Percentiles rank a stretch among this genome's conserved stretches.
phyloP scores from a whole-genome alignment of 2,329 filamentous ascomycete species.

The Tympanopsis confertula region DNA sequence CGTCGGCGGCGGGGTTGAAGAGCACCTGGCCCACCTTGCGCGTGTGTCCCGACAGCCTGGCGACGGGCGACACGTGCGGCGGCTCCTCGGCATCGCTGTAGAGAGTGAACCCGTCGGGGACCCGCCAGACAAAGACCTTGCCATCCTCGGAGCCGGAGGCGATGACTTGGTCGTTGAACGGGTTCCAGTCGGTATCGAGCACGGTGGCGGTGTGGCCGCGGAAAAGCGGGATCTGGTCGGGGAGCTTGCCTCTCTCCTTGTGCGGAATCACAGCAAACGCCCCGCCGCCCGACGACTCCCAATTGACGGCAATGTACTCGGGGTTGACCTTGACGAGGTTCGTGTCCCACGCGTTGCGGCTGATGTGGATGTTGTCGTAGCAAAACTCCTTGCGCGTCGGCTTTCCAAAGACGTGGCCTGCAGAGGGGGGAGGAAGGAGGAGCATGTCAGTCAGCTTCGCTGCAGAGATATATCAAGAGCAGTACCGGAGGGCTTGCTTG shows the following conservation, averaged over 20 bases:
- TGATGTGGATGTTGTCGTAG: slow-evolving; percentile 96
- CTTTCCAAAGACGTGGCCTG: slow-evolving; percentile 97
- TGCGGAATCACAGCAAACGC: slow-evolving; percentile 93
- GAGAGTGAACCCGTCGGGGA: slow-evolving; percentile 77
- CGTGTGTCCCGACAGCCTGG: slow-evolving; percentile 75
- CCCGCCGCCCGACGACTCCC: slow-evolving; percentile 90
- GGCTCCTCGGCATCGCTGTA: slow-evolving; percentile 77
- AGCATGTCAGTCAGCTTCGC: slow-evolving; percentile 10
- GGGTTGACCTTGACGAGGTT: slow-evolving; percentile 98
- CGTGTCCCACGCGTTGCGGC: slow-evolving; percentile 97
- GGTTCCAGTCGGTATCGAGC: slow-evolving; percentile 96
- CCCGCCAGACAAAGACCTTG: slow-evolving; percentile 94
- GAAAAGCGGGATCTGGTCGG: slow-evolving; percentile 88
- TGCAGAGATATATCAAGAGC: slow-evolving; percentile 4
- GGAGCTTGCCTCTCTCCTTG: slow-evolving; percentile 77
- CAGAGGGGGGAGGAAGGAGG: slow-evolving; percentile 13
- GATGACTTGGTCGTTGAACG: slow-evolving; percentile 87
- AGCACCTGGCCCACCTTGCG: slow-evolving; percentile 95
- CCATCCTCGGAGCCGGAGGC: slow-evolving; percentile 93
- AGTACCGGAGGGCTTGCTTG: too few species aligned
- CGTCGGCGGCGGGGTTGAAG: slow-evolving; percentile 93
- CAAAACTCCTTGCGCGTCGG: slow-evolving; percentile 92
- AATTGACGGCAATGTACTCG: slow-evolving; percentile 93
- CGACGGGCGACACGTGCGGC: slow-evolving; percentile 67
- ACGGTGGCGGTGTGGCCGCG: slow-evolving; percentile 91